Base-by-base conservation (phyloP, 495 filamentous ascomycete species). In the Tuber melanosporum region DNA sequence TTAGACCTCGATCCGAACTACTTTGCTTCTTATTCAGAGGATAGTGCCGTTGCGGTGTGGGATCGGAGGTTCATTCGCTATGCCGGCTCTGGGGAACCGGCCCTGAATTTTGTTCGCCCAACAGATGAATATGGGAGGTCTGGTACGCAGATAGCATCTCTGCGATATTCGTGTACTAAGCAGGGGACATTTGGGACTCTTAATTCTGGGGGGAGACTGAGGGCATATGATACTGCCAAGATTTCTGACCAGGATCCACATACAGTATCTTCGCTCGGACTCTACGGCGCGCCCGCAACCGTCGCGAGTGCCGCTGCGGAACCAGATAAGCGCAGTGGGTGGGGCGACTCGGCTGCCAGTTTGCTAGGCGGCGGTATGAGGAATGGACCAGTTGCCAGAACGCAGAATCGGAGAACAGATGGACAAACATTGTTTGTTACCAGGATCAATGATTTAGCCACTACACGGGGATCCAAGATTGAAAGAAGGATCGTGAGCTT, bases 1-100 rank as follows among this genome's bases (percentile, higher is more conserved):
- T 94, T 98, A 76, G 93, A 99, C 84, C 87, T 91, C 17, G 93
- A 98, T 84, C 90, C 93, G 81, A 97, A 98, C 81, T 97, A 97
- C 82, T 97, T 98, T 84, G 93, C 94, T 0, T 97, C 94, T 9
- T 93, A 83, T 44, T 76, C 77, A 15, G 82, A 90, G 82, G 87
- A 96, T 84, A 84, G 90, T 26, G 87, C 87, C 4, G 88, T 98
- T 74, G 92, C 91, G 78, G 87, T 98, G 22, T 99, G 95, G 95
- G 95, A 99, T 84, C 89, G 91, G 26, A 91, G 95, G 20, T 90
- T 90, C 72, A 66, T 80, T 22, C 74, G 80, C 47, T 62, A 73
- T n/a, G 39, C 70, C 10, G 74, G 71, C 22, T 43, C 76, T 7
- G 42, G 52, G 22, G 47, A 52, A 8, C 78, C 77, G 3, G 79